Evolutionary conservation across 306 rosid genomes (phyloP).

Genomic region (Castanopsis chinensis): DNA sequence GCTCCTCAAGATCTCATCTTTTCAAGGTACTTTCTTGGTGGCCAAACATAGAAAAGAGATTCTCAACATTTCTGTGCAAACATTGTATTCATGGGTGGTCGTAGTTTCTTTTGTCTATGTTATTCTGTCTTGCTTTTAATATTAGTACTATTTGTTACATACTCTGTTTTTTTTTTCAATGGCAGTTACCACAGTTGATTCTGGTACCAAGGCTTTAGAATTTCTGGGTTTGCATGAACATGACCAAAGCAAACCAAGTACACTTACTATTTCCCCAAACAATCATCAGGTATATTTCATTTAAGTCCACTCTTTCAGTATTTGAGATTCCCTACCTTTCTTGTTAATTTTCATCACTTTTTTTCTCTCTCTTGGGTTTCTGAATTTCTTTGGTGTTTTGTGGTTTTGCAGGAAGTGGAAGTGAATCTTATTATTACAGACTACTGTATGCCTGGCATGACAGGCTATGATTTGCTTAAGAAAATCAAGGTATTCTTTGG

Average conservation of each 20-base stretch:
- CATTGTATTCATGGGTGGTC: not conserved
- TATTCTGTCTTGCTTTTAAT: not conserved
- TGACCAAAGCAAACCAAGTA: slow-evolving; percentile 46
- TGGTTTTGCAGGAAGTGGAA: slow-evolving; percentile 59
- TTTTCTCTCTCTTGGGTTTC: slow-evolving; percentile 19
- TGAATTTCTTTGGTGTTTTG: slow-evolving; percentile 25
- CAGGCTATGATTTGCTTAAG: slow-evolving; percentile 93
- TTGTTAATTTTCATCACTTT: not conserved
- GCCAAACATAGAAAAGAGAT: not conserved
- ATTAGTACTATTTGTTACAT: not conserved
- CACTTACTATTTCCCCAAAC: slow-evolving; percentile 45
- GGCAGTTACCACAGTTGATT: slow-evolving; percentile 95
- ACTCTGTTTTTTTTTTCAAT: slow-evolving; percentile 10
- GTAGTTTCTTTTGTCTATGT: not conserved
- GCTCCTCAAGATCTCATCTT: slow-evolving; percentile 81
- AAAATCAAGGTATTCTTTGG: slow-evolving; percentile 71
- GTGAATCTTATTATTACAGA: slow-evolving; percentile 94
- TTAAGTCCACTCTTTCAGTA: slow-evolving; percentile 12
- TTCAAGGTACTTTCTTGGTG: slow-evolving; percentile 55
- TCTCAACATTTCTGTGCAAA: not conserved
- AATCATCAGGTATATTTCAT: slow-evolving; percentile 52
- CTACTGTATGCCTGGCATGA: slow-evolving; percentile 99
- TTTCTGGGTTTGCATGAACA: slow-evolving; percentile 67
- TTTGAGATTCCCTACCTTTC: slow-evolving; percentile 4
- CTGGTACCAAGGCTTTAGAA: slow-evolving; percentile 94